Base-by-base conservation (phyloP, 352 stramenopile genomes). In the Phytopythium vexans region DNA sequence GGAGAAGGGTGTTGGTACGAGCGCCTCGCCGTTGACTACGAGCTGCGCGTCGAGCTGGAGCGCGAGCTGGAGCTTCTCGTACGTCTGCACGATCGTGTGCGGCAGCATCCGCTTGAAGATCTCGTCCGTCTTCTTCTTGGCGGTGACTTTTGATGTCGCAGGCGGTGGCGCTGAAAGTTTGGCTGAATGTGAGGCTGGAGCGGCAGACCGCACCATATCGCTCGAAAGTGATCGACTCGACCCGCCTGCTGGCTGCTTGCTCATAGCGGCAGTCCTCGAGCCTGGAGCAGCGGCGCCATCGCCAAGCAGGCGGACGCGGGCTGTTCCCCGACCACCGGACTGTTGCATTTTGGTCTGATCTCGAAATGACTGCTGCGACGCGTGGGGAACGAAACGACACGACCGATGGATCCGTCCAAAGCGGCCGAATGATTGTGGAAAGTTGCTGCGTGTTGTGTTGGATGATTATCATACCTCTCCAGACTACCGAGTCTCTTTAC, bases 1-100 rank as follows among this genome's bases (percentile, higher is more conserved):
- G 21, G 21, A 27, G 21, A 27, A 27, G 21, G 21, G 21, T 27
- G 21, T 27, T 27, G 21, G 21, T 27, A 35, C 6, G 3, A 84
- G 37, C 16, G 56, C 21, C 39, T 76, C 60, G 12, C 72, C 64
- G 34, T 88, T 85, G n/a, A 82, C 62, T 15, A 56, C 35, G 21
- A 88, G 34, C 3, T 42, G 54, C 4, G 68, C 53, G 2, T 62
- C 49, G 40, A 74, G 67, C 34, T 74, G 64, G 14, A 84, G 40
- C 27, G 45, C 46, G 3, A 41, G 37, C 36, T 68, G 55, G 3
- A 77, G 42, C 52, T 82, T 86, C 21, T 82, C 68, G 45, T 77
- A 86, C 21, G 64, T 64, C 43, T 82, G 77, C 0, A 82, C 65
- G 32, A 88, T 70, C 12, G 72, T 72, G 47, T 88, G 74, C 1